Percentiles rank a stretch among this genome's conserved stretches.
Evolutionary conservation across 2,329 filamentous ascomycete species (phyloP).

Genomic region (Aspergillus sp.): DNA sequence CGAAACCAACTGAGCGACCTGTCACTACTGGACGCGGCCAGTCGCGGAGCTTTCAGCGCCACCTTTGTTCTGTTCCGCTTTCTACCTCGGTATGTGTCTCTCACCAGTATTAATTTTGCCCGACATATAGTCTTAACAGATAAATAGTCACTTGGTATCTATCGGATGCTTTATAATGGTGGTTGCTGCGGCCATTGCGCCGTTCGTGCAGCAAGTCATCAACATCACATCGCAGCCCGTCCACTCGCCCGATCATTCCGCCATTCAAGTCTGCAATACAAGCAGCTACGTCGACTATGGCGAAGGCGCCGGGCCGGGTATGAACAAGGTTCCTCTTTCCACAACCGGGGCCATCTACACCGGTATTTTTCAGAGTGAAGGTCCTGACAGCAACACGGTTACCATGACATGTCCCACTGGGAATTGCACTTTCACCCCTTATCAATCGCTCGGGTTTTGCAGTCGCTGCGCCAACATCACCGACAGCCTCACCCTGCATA

Average conservation of each 20-base stretch:
- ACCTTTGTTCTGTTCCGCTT: conserved; percentile 29
- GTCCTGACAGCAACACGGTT: conserved; percentile 20
- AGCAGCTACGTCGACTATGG: conserved; percentile 25
- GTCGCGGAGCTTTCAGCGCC: conserved; percentile 34
- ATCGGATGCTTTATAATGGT: conserved; percentile 33
- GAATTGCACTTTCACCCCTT: conserved; percentile 35
- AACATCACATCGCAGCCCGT: conserved; percentile 23
- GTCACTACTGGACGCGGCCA: conserved; percentile 36
- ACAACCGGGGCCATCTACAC: conserved; percentile 34
- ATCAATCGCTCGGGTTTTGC: conserved; percentile 36
- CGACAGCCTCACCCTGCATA: conserved; percentile 10
- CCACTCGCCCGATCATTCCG: conserved; percentile 14
- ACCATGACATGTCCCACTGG: conserved; percentile 33
- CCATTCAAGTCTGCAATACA: conserved; percentile 26
- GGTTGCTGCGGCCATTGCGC: conserved; percentile 31
- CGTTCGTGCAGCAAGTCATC: conserved; percentile 36
- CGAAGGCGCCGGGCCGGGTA: conserved; percentile 21
- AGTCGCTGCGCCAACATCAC: conserved; percentile 27
- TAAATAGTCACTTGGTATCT: conserved; percentile 27
- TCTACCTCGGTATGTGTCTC: conserved; percentile 25
- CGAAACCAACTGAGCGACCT: conserved; percentile 34
- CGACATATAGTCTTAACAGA: background rate
- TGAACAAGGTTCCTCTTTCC: conserved; percentile 27
- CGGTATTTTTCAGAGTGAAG: conserved; percentile 28
- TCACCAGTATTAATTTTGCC: no score